Evolutionary conservation across 768 basidiomycete species (phyloP).

Genomic region (Boletellus sp.): DNA sequence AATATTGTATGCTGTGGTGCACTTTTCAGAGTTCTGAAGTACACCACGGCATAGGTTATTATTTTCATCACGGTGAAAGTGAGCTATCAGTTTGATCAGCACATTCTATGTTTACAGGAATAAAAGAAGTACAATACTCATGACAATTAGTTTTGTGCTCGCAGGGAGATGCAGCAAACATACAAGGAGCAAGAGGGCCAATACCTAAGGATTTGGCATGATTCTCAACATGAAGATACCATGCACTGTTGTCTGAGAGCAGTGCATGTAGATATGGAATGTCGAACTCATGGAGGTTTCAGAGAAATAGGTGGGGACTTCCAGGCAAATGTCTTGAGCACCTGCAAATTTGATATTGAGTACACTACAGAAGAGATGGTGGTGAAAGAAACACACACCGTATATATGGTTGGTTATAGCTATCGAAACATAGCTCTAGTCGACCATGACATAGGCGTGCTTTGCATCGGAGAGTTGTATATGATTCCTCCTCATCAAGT

Average conservation of each 20-base stretch:
- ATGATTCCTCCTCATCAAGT: not conserved
- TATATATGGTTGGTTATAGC: not conserved
- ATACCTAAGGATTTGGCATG: constrained; percentile 9
- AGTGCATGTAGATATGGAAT: constrained; percentile 19
- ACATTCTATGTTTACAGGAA: too few relatives aligned
- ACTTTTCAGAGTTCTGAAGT: not conserved
- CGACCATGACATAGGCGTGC: not conserved
- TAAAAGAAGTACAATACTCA: too few relatives aligned
- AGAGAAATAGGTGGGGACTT: constrained; percentile 16
- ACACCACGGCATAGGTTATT: too few relatives aligned
- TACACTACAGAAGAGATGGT: too few relatives aligned
- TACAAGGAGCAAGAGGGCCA: constrained; percentile 21
- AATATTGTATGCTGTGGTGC: not conserved
- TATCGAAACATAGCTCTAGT: not conserved
- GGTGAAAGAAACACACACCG: too few relatives aligned
- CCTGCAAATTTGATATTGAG: not conserved
- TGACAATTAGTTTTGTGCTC: constrained; percentile 17
- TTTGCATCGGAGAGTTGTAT: too few relatives aligned
- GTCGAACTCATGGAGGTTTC: constrained; percentile 17
- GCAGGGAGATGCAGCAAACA: constrained; percentile 10
- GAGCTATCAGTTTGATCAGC: too few relatives aligned
- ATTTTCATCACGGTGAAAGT: not conserved
- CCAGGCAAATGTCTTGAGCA: not conserved
- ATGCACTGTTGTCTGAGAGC: not conserved
- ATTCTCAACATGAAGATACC: constrained; percentile 1